Evolutionary conservation across 2,329 filamentous ascomycete species (phyloP), one percentile per base, ranked within the genome.

Genomic region (Colletotrichum sp.): DNA sequence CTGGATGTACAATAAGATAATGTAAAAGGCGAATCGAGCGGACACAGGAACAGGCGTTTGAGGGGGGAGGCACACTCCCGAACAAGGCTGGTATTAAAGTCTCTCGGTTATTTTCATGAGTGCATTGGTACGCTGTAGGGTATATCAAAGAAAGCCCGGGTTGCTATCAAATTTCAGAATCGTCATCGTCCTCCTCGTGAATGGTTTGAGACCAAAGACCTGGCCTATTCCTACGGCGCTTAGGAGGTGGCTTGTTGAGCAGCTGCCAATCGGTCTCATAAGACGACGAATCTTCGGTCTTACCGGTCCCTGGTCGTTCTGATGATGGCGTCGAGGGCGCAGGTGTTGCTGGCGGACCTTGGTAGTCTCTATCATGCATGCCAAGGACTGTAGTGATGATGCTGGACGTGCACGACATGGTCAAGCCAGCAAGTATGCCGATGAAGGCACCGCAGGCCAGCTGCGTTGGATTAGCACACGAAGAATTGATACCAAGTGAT

Each of bases 131-230:
- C 21, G 44, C 59, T 67, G 55, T 67, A 65, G 44, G 21, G 66
- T 52, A 62, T 59, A 36, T 28, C 32, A 8, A 72, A 65, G 49
- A 70, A 26, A 52, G 34, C n/a, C 60, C 28, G n/a, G 39, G 57
- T 28, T 21, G 63, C 36, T 28, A n/a, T 79, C 68, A 82, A 62
- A 79, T 69, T 55, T 89, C 89, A 26, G 89, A 91, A 79, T 88
- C 88, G 81, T 94, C 93, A 68, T 93, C 92, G 81, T 95, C 94
- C 81, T 94, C 92, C 83, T 95, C 94, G 73, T 93, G 89, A 77
- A 95, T 95, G 0, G 92, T 94, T 81, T 94, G 92, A 32, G 90
- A 88, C 59, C 94, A 84, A 21, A 95, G 81, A 2, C 90, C 89
- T 67, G 87, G 85, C 6, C 85, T 85, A 64, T 86, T 84, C 68